Evolutionary conservation across 2,329 filamentous ascomycete genomes (phyloP).

Genomic region (Penicillium sp.): DNA sequence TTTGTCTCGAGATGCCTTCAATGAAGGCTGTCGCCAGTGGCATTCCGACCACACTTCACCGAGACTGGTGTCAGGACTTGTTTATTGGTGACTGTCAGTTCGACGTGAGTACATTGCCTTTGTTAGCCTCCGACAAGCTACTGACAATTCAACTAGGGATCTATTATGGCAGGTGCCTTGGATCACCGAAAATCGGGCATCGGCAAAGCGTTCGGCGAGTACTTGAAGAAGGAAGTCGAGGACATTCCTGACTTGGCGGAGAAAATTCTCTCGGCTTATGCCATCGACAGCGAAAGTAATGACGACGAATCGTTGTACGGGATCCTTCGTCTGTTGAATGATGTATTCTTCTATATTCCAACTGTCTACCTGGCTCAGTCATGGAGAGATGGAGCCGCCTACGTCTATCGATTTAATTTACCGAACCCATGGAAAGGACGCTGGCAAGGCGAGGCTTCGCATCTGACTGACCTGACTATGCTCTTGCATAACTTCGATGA

Average conservation of each 20-base stretch:
- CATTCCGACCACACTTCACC: not conserved
- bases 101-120: not conserved
- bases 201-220: not conserved
- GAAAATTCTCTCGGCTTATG: not conserved
- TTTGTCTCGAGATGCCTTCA: not conserved
- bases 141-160: not conserved
- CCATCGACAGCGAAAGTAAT: not conserved
- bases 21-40: not conserved
- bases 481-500: not conserved
- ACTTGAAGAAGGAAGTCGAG: not conserved
- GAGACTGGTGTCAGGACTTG: not conserved
- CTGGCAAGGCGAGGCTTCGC: not conserved
- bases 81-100: not conserved
- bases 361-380: not conserved
- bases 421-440: not conserved
- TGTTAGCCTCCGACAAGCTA: not conserved
- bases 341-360: not conserved
- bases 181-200: not conserved
- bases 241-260: not conserved
- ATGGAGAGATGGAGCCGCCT: not conserved
- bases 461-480: not conserved
- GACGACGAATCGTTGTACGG: not conserved
- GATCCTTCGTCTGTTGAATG: not conserved
- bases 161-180: not conserved
- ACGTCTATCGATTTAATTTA: not conserved